Conservation (phyloP, 805 yeast genomes). For the Saccharomyces kudriavzevii region DNA sequence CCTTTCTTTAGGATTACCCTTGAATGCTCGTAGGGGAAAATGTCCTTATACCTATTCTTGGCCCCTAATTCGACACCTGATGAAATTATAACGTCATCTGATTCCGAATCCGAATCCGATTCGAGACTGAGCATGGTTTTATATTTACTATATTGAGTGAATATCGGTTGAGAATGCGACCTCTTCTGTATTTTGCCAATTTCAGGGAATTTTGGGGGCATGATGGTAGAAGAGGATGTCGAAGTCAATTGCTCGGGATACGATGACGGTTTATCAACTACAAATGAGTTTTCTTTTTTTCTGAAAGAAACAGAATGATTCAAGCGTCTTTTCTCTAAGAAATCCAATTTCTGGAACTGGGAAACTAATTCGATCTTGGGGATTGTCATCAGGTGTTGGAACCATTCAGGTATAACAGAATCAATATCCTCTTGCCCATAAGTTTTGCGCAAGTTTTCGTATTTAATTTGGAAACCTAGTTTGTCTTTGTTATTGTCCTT, state of each 20-base stretch:
- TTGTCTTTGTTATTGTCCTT: constrained; percentile 9
- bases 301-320: constrained; percentile 27
- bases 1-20: constrained; percentile 51
- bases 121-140: background rate
- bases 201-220: background rate
- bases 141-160: background rate
- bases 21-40: constrained; percentile 79
- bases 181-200: constrained; percentile 8
- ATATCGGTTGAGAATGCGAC: constrained; percentile 18
- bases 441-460: constrained; percentile 8
- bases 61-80: constrained; percentile 75
- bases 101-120: constrained; percentile 6
- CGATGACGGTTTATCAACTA: background rate
- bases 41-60: constrained; percentile 83
- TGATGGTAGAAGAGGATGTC: constrained; percentile 1
- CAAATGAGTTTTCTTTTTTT: background rate
- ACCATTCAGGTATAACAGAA: constrained; percentile 47
- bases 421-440: constrained; percentile 15
- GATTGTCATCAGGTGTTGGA: constrained; percentile 27
- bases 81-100: constrained; percentile 38
- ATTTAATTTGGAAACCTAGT: constrained; percentile 22
- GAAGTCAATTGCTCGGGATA: background rate
- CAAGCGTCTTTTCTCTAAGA: constrained; percentile 59
- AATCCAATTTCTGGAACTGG: constrained; percentile 59
- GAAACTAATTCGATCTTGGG: constrained; percentile 31